A percentile compares a stretch with the other conserved stretches of the same genome.
These are phyloP conservation scores for Populus hybrid DNA, from an alignment of 441 rosid species.

Conservation along the genomic window DNA sequence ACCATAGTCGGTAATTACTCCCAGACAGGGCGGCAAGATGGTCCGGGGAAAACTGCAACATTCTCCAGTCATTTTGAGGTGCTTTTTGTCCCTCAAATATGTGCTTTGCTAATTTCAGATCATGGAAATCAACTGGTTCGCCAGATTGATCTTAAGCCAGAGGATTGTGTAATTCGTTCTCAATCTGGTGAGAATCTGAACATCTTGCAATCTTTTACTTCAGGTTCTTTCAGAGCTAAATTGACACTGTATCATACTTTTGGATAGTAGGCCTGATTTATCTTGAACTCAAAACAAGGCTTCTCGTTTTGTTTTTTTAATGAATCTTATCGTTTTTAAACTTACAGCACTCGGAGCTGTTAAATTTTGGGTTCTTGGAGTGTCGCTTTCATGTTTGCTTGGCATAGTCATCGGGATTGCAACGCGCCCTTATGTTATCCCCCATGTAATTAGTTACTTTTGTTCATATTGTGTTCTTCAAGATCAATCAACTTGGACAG, in stretches of 20 bases:
- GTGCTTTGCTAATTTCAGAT: constrained; percentile 57
- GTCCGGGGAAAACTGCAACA: constrained; percentile 65
- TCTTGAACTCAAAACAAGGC: background rate
- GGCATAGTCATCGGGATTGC: constrained; percentile 44
- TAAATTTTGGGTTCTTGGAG: constrained; percentile 45
- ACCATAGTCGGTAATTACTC: constrained; percentile 64
- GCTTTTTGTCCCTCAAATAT: constrained; percentile 41
- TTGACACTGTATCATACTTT: background rate
- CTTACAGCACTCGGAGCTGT: constrained; percentile 42
- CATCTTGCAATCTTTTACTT: background rate
- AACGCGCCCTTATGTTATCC: constrained; percentile 39
- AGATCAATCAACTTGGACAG: constrained; percentile 2
- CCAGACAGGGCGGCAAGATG: constrained; percentile 40
- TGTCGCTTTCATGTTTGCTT: constrained; percentile 49
- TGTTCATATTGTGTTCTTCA: background rate
- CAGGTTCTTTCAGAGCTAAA: background rate
- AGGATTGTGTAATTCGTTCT: constrained; percentile 46
- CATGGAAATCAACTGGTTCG: constrained; percentile 53
- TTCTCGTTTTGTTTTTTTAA: too few relatives aligned
- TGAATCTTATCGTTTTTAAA: background rate
- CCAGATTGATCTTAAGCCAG: constrained; percentile 54
- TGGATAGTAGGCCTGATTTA: background rate
- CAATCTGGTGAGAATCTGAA: constrained; percentile 31
- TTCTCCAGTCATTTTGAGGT: constrained; percentile 57
- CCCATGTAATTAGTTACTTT: constrained; percentile 36